phyloP scores from a whole-genome alignment of 2,329 filamentous ascomycete species.

The Sphaerulina populicola region DNA sequence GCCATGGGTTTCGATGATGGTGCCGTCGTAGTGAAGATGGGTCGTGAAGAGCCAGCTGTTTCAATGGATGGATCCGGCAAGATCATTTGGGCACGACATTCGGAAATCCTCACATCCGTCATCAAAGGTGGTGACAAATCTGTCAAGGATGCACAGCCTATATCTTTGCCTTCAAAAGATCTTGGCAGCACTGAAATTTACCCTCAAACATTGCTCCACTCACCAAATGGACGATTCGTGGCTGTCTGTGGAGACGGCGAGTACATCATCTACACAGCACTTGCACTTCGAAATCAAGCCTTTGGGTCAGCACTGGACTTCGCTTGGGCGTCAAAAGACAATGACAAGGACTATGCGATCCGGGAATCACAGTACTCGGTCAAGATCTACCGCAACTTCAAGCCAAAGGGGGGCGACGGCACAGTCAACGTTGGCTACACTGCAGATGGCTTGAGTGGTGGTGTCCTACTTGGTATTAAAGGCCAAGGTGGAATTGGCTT shows the following conservation, averaged over 20 bases:
- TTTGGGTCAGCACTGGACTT: constrained; percentile 95
- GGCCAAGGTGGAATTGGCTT: constrained; percentile 91
- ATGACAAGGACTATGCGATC: constrained; percentile 97
- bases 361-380: constrained; percentile 89
- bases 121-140: constrained; percentile 83
- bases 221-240: constrained; percentile 87
- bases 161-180: constrained; percentile 83
- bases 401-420: constrained; percentile 70
- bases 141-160: constrained; percentile 80
- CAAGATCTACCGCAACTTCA: constrained; percentile 96
- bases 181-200: constrained; percentile 95
- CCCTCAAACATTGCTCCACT: constrained; percentile 87
- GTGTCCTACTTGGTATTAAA: constrained; percentile 84
- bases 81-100: constrained; percentile 90
- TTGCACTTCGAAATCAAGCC: constrained; percentile 94
- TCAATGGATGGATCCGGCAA: constrained; percentile 97
- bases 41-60: constrained; percentile 90
- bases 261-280: constrained; percentile 96
- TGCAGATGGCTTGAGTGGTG: constrained; percentile 81
- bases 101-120: constrained; percentile 86
- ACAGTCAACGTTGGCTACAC: constrained; percentile 84
- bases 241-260: constrained; percentile 91
- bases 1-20: constrained; percentile 97
- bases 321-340: constrained; percentile 92
- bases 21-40: constrained; percentile 95